These are phyloP conservation scores for Lecanicillium sp. DNA, from an alignment of 2,329 filamentous ascomycete species.

Conservation along the genomic window DNA sequence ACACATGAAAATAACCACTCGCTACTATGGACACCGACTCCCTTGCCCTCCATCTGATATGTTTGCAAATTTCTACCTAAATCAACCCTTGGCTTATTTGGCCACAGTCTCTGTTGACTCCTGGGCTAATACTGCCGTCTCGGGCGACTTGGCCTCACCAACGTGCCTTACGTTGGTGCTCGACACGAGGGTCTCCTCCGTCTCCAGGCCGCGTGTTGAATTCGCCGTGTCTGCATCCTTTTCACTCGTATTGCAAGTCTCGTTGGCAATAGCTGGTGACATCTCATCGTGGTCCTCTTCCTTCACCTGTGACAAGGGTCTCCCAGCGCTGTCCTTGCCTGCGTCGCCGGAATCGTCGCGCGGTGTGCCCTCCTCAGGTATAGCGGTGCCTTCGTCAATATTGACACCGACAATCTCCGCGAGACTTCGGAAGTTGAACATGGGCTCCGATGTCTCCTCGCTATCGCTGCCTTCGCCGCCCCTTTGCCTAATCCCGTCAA, in stretches of 20 bases:
- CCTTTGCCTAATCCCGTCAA: conserved; percentile 33
- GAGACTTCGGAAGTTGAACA: conserved; percentile 89
- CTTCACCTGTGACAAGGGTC: conserved; percentile 31
- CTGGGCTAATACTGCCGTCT: neutral
- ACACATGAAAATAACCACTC: too few relatives aligned
- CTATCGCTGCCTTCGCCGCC: conserved; percentile 44
- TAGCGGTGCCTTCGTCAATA: conserved; percentile 40
- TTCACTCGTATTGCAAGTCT: neutral
- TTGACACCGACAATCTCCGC: conserved; percentile 74
- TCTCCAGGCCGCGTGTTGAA: neutral
- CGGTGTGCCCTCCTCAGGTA: conserved; percentile 19
- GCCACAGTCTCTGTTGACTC: neutral
- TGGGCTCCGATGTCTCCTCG: conserved; percentile 58
- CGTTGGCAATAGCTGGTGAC: neutral
- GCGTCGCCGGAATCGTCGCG: conserved; percentile 16
- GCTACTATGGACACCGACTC: too few relatives aligned
- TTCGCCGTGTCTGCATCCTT: conserved; percentile 11
- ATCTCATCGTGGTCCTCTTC: conserved; percentile 30
- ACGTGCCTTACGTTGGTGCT: neutral
- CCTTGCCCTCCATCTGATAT: too few relatives aligned
- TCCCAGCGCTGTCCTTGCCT: conserved; percentile 17
- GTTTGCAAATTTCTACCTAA: too few relatives aligned
- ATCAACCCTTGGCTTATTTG: too few relatives aligned
- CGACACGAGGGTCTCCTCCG: neutral
- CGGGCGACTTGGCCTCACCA: neutral